Evolutionary conservation across 2,329 filamentous ascomycete species (phyloP).

Genomic region (Eutypella sp.): DNA sequence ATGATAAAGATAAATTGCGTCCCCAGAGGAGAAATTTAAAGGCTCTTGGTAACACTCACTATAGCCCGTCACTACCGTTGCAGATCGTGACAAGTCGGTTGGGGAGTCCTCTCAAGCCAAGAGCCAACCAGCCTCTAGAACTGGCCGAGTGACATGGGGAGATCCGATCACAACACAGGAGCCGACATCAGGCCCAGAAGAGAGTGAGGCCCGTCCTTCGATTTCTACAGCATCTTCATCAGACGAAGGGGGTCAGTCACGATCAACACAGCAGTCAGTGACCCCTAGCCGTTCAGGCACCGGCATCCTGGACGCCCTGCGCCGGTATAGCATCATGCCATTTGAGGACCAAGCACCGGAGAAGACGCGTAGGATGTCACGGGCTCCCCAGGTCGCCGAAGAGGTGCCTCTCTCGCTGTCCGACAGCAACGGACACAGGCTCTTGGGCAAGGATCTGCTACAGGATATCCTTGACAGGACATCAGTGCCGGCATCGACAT

Average conservation of each 20-base stretch:
- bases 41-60: too few relatives aligned
- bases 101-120: too few relatives aligned
- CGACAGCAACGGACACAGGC: slow-evolving; percentile 4
- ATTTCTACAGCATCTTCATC: too few relatives aligned
- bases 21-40: too few relatives aligned
- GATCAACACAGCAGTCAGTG: not conserved
- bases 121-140: too few relatives aligned
- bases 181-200: too few relatives aligned
- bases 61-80: not conserved
- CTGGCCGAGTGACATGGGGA: too few relatives aligned
- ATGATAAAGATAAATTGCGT: not conserved
- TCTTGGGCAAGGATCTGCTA: slow-evolving; percentile 17
- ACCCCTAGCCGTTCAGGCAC: slow-evolving; percentile 1
- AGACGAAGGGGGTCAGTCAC: slow-evolving; percentile 5
- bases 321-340: slow-evolving; percentile 24
- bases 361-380: slow-evolving; percentile 7
- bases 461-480: slow-evolving; percentile 17
- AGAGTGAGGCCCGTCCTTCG: too few relatives aligned
- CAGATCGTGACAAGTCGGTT: too few relatives aligned
- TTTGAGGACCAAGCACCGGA: slow-evolving; percentile 18
- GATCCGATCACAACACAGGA: too few relatives aligned
- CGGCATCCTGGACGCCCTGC: slow-evolving; percentile 15
- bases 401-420: slow-evolving; percentile 5
- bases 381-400: not conserved
- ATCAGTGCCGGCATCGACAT: slow-evolving; percentile 8